These are phyloP conservation scores for Phytophthora pseudosyringae DNA, from an alignment of 352 stramenopile species.

Conservation along the genomic window DNA sequence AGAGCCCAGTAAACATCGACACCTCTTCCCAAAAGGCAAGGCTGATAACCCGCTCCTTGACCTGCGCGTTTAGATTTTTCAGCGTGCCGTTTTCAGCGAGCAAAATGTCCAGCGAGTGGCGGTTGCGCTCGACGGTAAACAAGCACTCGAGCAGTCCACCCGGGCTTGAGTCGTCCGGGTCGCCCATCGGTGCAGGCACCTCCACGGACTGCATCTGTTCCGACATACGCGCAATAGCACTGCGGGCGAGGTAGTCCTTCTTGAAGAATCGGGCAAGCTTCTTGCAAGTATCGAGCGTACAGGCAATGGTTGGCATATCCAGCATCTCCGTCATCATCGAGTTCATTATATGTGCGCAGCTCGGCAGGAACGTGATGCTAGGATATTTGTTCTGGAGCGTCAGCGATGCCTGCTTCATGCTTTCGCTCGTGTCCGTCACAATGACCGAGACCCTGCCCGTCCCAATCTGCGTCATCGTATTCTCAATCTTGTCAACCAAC, in stretches of 20 bases:
- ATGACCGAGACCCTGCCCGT: constrained; percentile 61
- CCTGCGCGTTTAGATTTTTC: constrained; percentile 32
- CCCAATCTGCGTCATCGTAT: constrained; percentile 63
- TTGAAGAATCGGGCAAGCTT: constrained; percentile 53
- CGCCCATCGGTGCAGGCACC: constrained; percentile 18
- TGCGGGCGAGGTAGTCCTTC: constrained; percentile 48
- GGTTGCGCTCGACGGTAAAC: constrained; percentile 59
- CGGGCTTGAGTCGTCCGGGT: constrained; percentile 42
- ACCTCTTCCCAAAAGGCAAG: constrained; percentile 67
- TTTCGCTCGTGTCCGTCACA: constrained; percentile 59
- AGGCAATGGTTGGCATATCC: constrained; percentile 45
- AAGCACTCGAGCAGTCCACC: constrained; percentile 54
- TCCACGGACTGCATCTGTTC: constrained; percentile 58
- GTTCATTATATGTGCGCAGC: constrained; percentile 64
- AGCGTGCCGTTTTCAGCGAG: constrained; percentile 58
- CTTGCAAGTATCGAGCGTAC: constrained; percentile 47
- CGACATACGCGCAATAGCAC: constrained; percentile 55
- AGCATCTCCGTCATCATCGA: constrained; percentile 71
- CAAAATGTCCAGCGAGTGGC: constrained; percentile 63
- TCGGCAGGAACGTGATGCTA: constrained; percentile 66
- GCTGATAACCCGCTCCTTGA: constrained; percentile 56
- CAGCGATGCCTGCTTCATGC: constrained; percentile 61
- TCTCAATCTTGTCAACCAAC: constrained; percentile 65
- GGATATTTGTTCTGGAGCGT: constrained; percentile 64
- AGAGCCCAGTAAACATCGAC: constrained; percentile 52